Evolutionary conservation across 306 rosid genomes (phyloP), one percentile per base, ranked within the genome.

Genomic region (Vigna reflexopilosa): DNA sequence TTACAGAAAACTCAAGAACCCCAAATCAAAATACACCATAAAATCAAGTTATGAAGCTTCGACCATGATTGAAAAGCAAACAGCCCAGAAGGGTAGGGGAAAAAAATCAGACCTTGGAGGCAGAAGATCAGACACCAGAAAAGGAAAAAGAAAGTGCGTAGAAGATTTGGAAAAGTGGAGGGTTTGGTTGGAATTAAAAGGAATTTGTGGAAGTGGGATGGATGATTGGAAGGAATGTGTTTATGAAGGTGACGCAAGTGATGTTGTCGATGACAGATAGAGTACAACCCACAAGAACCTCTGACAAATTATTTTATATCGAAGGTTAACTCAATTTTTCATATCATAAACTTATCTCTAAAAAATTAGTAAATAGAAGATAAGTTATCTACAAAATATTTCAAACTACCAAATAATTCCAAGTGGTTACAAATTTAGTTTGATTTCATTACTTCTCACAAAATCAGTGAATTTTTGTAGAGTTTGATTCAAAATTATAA

Each of bases 91-190:
- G 76, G 72, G 67, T 15, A 7, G 9, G 26, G 11, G 4, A 5
- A 66, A 71, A 70, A 71, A 70, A 70, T 56, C 76, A 63, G 59
- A 81, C 90, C 84, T 75, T 67, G 62, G 45, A 59, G 19, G 4
- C 15, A 47, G 54, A 58, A n/a, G 71, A 70, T 47, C 44, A 54
- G 69, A 28, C 7, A 38, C 17, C 4, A 9, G 7, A 9, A 62
- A 10, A 34, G 11, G 36, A 34, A 49, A 11, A 14, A 45, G 64
- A 9, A 47, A 22, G 51, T 30, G 15, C n/a, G 4, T 12, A 38
- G 7, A 5, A 9, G 4, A 66, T 49, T 36, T 52, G 1, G 75
- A 47, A 38, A 9, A 62, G 59, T 44, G 64, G 45, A 72, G 16
- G 15, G 13, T 64, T 73, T 5, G 67, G 36, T 42, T 20, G 26